Evolutionary conservation across 176 grass and related monocot species (phyloP), one percentile per base, ranked within the genome.

Genomic region (Olyra latifolia): DNA sequence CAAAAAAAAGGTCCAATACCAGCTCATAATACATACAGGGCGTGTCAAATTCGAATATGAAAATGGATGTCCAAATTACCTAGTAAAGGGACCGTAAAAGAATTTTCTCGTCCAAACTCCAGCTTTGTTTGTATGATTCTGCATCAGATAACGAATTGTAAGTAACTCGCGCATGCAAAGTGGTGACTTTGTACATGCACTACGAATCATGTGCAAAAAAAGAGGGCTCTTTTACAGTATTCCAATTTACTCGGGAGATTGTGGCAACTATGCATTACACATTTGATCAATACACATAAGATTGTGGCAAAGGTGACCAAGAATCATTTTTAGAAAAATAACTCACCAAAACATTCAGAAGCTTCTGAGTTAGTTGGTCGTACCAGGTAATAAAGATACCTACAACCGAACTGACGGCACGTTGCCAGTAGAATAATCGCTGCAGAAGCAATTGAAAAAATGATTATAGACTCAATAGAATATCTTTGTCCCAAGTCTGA

Each of bases 21-120:
- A 87, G 48, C 22, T 87, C 32, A 49, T 72, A 41, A 60, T 27
- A 72, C 27, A 78, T 83, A 15, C 46, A 72, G 12, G 3, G 22
- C 43, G 78, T 2, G 2, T 28, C 8, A 48, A 63, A 22, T 12
- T 63, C 12, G 9, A 83, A 60, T 25, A 79, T 52, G 58, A 38
- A 62, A 30, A 20, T 82, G 54, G 39, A 22, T 79, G 67, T n/a
- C 40, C 57, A 55, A 77, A 80, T 76, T 94, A 98, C 96, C 90
- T 93, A 93, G 78, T 95, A 88, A 66, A 98, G 78, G 70, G 86
- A 86, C 35, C 80, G 75, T 40, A 98, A 81, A 38, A 98, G 81
- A 79, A 85, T 38, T 86, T 87, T 86, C 65, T 88, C 88, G 75
- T 91, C 86, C 62, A 98, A 76, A 69, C 66, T 87, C 90, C 86